Percentiles rank a stretch among this genome's conserved stretches.
These are phyloP conservation scores for Musa schizocarpa DNA, from an alignment of 176 grass and related monocot species.

Conservation along the genomic window DNA sequence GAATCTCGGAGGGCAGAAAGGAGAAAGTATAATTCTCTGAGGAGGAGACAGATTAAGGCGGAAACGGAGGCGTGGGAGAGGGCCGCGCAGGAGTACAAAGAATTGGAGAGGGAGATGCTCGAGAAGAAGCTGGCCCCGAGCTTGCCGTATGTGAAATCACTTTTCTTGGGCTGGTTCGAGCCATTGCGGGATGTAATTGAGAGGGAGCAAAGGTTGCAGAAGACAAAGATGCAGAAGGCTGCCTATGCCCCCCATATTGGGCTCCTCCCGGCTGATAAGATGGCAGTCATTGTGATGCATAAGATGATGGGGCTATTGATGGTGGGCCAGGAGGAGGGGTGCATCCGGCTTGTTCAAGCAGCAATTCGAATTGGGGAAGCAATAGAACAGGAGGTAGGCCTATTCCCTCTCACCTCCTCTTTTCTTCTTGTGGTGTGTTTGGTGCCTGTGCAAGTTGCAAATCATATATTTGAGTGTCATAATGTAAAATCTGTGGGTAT, in stretches of 20 bases:
- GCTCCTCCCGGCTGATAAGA: constrained; percentile 70
- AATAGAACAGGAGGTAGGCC: constrained; percentile 72
- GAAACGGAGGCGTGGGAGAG: constrained; percentile 89
- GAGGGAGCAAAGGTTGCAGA: constrained; percentile 56
- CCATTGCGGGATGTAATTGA: constrained; percentile 68
- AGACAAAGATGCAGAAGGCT: constrained; percentile 45
- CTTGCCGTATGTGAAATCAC: constrained; percentile 79
- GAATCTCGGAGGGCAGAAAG: constrained; percentile 6
- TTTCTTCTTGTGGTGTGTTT: not conserved
- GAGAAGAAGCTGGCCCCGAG: constrained; percentile 69
- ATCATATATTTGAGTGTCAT: no score
- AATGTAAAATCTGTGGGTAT: no score
- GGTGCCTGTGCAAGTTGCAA: not conserved
- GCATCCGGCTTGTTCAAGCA: constrained; percentile 56
- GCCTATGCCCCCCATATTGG: constrained; percentile 59
- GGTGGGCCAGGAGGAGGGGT: constrained; percentile 50
- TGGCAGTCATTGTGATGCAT: constrained; percentile 91
- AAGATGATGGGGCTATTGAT: constrained; percentile 86
- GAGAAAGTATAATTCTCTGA: constrained; percentile 39
- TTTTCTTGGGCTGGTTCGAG: constrained; percentile 94
- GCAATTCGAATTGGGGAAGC: constrained; percentile 67
- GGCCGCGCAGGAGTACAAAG: constrained; percentile 75
- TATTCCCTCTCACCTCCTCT: not conserved
- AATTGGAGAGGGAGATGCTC: constrained; percentile 87
- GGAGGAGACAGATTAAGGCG: constrained; percentile 66